Conservation (phyloP, 1,139 yeast genomes). For the Taphrina deformans region DNA sequence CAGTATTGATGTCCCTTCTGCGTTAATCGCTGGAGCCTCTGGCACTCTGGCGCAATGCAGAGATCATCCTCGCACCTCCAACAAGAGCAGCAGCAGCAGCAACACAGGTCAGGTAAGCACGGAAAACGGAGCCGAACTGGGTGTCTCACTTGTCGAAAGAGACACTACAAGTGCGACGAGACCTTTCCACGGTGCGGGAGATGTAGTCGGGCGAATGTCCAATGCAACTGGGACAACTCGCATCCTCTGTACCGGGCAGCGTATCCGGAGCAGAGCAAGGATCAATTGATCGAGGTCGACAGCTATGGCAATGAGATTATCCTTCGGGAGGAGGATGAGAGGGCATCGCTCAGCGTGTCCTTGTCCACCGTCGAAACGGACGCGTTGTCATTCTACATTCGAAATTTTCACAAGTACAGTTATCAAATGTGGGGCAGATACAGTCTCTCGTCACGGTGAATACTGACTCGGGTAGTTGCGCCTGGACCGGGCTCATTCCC, state of each 20-base stretch:
- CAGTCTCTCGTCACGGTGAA: too few species aligned
- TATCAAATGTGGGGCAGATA: conserved; percentile 5
- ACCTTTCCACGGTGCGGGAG: conserved; percentile 1
- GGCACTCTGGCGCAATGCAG: neutral
- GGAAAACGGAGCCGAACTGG: conserved; percentile 41
- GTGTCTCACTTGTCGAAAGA: conserved; percentile 42
- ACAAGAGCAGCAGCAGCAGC: neutral
- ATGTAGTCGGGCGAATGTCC: neutral
- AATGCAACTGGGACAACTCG: conserved; percentile 1
- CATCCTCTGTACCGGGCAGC: neutral
- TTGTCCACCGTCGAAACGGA: conserved; percentile 18
- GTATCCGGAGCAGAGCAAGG: neutral
- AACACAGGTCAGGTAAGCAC: neutral
- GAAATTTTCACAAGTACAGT: conserved; percentile 8
- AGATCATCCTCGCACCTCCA: neutral
- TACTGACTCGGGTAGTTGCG: conserved; percentile 3
- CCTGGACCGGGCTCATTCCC: conserved; percentile 24
- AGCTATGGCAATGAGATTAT: neutral
- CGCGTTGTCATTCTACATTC: neutral
- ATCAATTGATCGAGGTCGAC: neutral
- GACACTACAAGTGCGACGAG: conserved; percentile 35
- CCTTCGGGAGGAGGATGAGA: neutral
- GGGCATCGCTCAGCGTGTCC: neutral
- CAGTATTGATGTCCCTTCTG: too few species aligned
- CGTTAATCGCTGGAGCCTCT: too few species aligned